These are phyloP conservation scores for Aspergillus ochraceoroseus DNA, from an alignment of 2,329 filamentous ascomycete genomes.

Conservation along the genomic window DNA sequence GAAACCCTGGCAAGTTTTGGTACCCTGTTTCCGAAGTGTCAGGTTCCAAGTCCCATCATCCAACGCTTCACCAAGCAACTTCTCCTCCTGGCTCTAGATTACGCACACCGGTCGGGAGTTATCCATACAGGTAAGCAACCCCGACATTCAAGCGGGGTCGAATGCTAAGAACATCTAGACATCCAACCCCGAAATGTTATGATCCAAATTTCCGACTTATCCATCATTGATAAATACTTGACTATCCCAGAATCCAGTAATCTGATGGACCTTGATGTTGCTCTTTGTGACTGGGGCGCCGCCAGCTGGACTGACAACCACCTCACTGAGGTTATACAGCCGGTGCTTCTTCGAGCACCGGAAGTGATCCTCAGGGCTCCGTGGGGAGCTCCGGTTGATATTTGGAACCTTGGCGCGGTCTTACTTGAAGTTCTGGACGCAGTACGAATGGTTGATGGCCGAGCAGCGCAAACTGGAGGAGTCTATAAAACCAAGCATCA, in stretches of 20 bases:
- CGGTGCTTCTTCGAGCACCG: conserved; percentile 26
- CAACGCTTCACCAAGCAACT: conserved; percentile 20
- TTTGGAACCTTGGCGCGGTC: conserved; percentile 26
- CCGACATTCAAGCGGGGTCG: not conserved
- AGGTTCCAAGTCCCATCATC: conserved; percentile 22
- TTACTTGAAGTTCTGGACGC: conserved; percentile 17
- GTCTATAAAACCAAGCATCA: conserved; percentile 1
- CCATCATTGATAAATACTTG: conserved; percentile 14
- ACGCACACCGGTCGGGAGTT: conserved; percentile 21
- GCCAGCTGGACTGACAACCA: conserved; percentile 23
- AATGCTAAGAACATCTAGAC: conserved; percentile 7
- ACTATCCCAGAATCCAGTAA: conserved; percentile 10
- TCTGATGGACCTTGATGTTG: too few species aligned
- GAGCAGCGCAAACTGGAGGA: not conserved
- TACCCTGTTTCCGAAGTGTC: conserved; percentile 11
- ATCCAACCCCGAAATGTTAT: conserved; percentile 13
- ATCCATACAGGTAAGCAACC: conserved; percentile 21
- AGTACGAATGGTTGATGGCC: conserved; percentile 1
- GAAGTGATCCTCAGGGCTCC: conserved; percentile 26
- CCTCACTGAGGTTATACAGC: conserved; percentile 24
- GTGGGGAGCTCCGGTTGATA: conserved; percentile 25
- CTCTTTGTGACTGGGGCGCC: conserved; percentile 26
- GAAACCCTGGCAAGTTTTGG: conserved; percentile 19
- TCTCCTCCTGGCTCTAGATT: conserved; percentile 26
- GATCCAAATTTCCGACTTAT: conserved; percentile 10